Base-by-base conservation (phyloP, 1,284 basidiomycete genomes). In the Peniophora sp. region DNA sequence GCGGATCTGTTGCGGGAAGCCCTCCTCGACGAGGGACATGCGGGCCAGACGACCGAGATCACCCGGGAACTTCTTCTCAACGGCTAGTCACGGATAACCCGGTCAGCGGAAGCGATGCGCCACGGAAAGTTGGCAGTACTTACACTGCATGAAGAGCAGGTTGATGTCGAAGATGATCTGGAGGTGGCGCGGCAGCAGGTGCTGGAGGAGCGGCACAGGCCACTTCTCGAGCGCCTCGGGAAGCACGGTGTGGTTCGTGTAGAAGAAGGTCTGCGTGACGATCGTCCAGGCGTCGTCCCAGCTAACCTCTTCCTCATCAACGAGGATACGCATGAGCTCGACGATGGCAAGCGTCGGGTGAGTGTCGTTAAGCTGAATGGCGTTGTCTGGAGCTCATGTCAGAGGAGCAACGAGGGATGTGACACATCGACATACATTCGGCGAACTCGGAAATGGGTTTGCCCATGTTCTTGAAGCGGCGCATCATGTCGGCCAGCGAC, bases 11-110 rank as follows among this genome's bases (percentile, higher is more conserved):
- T 94, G 83, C 17, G 89, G 89, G 54, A 77, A 68, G 17, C 89
- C 87, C 80, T 94, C 90, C 70, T 96, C 89, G 58, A 97, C 94
- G 60, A 97, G 73, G 2, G 85, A 90, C 91, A 97, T 94, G 52
- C 92, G 77, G 23, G 74, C 74, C 45, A 96, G 73, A 54, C 81
- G 77, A 2, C 92, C 91, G 41, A 79, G 74, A 62, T 94, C 91
- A 1, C 82, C 85, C 1, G 94, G 94, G 79, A 84, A 97, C 68
- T 85, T 83, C 69, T 81, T 85, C 66, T 93, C 91, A 27, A 97
- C 92, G 34, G 85, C 79, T 87, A 58, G 22, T 68, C 56, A 61
- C 66, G 22, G 23, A 45, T 22, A 44, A 12, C 12, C 20, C 41
- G 20, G 23, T 16, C n/a, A 16, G 14, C 44, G 44, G 8, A 12